Base-by-base conservation (phyloP, 1,139 yeast genomes). In the Saccharomyces hybrid region DNA sequence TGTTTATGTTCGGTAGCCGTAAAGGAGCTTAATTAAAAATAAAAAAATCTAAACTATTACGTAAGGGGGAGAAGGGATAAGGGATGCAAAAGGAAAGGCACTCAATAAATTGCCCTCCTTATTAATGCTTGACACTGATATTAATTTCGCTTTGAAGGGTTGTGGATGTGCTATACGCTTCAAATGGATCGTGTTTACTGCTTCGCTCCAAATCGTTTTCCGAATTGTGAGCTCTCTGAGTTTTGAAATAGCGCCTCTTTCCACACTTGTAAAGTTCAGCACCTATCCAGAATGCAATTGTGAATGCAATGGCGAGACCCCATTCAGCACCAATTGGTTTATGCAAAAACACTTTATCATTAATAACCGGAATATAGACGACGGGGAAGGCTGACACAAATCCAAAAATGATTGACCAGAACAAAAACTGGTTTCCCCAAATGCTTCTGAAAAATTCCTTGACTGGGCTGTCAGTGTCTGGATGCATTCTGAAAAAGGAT, bases 311-410 rank as follows among this genome's bases (percentile, higher is more conserved):
- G 0, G 91, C 82, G 58, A 88, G 72, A 2, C 89, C 95, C 95
- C 96, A 88, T 73, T 88, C 96, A 73, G 83, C 84, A 2, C 84
- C 79, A 59, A 88, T 87, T 5, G 86, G 82, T 11, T 74, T 77
- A 68, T 89, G 96, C 63, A 85, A 76, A 68, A 89, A 89, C 13
- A 89, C 96, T 60, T 80, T 79, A 54, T 78, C 74, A 70, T 89
- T 89, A 65, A 89, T 88, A 27, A 87, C 96, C 1, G 97, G 97
- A 62, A 89, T 88, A 71, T 88, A 88, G 47, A 88, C 81, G 38
- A 88, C 86, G 32, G 96, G 96, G 78, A 89, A 85, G 8, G 86
- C 85, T 1, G 90, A 77, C 16, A 80, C 69, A 61, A 86, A 80
- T 1, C 95, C 97, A 32, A 81, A 76, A 51, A 86, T 67, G 49